Percentiles rank a stretch among this genome's conserved stretches.
Evolutionary conservation across 2,329 filamentous ascomycete genomes (phyloP).

Genomic region (Ophiobolus disseminans): DNA sequence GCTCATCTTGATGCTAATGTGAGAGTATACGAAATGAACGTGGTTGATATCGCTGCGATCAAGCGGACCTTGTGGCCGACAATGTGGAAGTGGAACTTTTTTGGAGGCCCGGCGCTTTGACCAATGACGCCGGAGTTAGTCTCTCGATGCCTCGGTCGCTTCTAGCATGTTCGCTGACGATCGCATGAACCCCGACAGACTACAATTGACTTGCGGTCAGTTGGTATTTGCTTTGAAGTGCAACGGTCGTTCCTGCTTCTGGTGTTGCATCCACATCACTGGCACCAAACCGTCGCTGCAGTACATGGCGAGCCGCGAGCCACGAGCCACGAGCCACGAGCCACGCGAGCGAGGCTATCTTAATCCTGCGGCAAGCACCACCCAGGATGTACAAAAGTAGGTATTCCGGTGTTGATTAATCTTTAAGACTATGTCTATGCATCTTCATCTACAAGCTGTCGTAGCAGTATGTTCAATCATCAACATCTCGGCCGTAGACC

Average conservation of each 20-base stretch:
- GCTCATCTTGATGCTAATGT: constrained; percentile 42
- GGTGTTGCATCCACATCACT: no score
- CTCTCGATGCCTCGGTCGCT: background rate
- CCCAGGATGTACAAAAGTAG: no score
- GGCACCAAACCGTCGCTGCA: no score
- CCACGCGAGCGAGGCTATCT: no score
- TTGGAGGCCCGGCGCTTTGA: constrained; percentile 5
- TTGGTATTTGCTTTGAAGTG: no score
- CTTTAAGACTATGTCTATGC: background rate
- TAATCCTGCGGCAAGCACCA: no score
- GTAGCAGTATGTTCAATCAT: background rate
- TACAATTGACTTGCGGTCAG: no score
- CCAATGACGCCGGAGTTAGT: background rate
- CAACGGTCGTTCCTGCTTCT: no score
- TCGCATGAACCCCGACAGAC: background rate
- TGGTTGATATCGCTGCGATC: constrained; percentile 12
- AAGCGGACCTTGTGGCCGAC: no score
- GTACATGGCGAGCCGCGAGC: no score
- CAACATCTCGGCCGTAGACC: no score
- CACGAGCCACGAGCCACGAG: no score
- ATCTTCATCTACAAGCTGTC: background rate
- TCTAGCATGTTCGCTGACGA: constrained; percentile 1
- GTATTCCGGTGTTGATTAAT: background rate
- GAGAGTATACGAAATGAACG: constrained; percentile 14
- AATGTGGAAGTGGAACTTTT: constrained; percentile 24